These are phyloP conservation scores for Aspergillus sclerotialis DNA, from an alignment of 2,329 filamentous ascomycete genomes.

Conservation along the genomic window DNA sequence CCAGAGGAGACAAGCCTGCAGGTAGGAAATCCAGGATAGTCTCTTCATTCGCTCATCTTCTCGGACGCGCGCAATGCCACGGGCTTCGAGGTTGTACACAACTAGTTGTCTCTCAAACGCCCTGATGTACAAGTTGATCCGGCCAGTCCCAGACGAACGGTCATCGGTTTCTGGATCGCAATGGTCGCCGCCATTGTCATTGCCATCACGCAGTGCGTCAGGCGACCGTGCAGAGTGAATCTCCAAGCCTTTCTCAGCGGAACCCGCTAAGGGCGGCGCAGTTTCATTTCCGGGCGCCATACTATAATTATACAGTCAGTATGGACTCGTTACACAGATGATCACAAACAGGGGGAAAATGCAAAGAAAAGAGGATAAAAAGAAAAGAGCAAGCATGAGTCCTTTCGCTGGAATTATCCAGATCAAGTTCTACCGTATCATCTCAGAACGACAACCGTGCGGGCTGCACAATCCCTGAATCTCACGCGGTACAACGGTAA, in stretches of 20 bases:
- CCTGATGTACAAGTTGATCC: slow-evolving; percentile 23
- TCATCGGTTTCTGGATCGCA: slow-evolving; percentile 4
- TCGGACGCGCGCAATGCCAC: slow-evolving; percentile 54
- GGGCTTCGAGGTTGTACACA: slow-evolving; percentile 47
- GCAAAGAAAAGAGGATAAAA: slow-evolving; percentile 13
- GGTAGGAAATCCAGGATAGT: slow-evolving; percentile 45
- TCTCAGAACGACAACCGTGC: slow-evolving; percentile 32
- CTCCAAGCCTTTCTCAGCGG: slow-evolving; percentile 15
- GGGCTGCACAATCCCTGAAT: slow-evolving; percentile 2
- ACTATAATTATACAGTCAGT: slow-evolving; percentile 20
- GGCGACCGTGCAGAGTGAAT: slow-evolving; percentile 6
- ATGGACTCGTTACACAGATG: slow-evolving; percentile 1
- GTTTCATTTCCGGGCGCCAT: slow-evolving; percentile 25
- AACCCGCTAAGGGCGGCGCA: slow-evolving; percentile 19
- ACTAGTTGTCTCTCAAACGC: slow-evolving; percentile 34
- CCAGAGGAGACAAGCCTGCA: slow-evolving; percentile 54
- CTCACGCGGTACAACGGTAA: no score
- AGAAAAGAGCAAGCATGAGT: slow-evolving; percentile 31
- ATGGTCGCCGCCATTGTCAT: slow-evolving; percentile 11
- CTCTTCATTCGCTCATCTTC: slow-evolving; percentile 48
- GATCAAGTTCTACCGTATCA: slow-evolving; percentile 41
- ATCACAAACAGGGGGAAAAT: slow-evolving; percentile 1
- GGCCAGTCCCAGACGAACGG: slow-evolving; percentile 13
- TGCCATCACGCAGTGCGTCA: slow-evolving; percentile 4
- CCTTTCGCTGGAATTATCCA: slow-evolving; percentile 41